Evolutionary conservation across 2,329 filamentous ascomycete species (phyloP).

Genomic region (Seiridium cupressi): DNA sequence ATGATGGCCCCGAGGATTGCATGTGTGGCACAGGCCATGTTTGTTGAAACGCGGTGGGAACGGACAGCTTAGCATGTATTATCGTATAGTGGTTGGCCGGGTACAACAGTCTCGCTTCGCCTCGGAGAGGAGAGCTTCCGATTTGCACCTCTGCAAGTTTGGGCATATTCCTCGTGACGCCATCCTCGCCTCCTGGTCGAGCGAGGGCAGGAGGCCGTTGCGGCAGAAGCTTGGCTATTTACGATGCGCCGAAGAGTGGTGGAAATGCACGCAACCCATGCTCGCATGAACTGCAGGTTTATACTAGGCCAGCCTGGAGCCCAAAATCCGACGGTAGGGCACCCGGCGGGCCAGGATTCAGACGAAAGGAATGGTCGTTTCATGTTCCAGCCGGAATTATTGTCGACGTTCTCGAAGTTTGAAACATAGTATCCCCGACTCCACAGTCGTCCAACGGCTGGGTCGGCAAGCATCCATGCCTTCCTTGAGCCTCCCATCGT

Average conservation of each 20-base stretch:
- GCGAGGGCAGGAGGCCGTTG: background rate
- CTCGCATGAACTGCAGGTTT: constrained; percentile 7
- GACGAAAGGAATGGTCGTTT: background rate
- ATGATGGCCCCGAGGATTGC: constrained; percentile 19
- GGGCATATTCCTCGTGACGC: background rate
- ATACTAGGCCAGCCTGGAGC: constrained; percentile 2
- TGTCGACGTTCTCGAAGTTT: constrained; percentile 5
- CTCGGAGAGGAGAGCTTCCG: constrained; percentile 19
- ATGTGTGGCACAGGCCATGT: constrained; percentile 20
- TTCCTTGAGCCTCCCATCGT: background rate
- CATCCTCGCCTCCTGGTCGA: background rate
- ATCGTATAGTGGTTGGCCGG: constrained; percentile 16
- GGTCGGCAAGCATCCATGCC: constrained; percentile 1
- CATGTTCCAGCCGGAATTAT: background rate
- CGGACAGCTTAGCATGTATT: constrained; percentile 24
- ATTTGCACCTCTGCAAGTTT: constrained; percentile 14
- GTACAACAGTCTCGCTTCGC: constrained; percentile 15
- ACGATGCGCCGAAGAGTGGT: constrained; percentile 6
- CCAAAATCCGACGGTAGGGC: background rate
- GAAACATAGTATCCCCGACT: constrained; percentile 1
- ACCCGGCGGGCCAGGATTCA: background rate
- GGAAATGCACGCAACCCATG: background rate
- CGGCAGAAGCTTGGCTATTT: constrained; percentile 1
- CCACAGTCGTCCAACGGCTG: background rate
- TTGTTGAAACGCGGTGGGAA: constrained; percentile 18